These are phyloP conservation scores for Termitomyces sp. DNA, from an alignment of 768 basidiomycete species.

Conservation along the genomic window DNA sequence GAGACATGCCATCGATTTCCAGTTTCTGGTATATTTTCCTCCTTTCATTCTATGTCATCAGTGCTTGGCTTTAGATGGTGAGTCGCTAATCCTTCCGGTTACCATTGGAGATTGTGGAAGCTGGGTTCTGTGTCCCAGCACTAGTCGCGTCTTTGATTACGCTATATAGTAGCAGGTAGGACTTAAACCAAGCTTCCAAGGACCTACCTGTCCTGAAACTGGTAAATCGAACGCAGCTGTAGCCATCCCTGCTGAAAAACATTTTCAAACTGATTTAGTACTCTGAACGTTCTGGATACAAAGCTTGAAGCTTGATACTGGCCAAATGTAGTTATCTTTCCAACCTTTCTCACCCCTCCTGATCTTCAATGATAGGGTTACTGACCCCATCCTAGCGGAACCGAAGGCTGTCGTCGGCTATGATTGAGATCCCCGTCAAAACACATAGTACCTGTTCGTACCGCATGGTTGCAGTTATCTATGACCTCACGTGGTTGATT, in stretches of 20 bases:
- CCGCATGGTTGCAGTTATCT: background rate
- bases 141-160: conserved; percentile 23
- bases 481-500: conserved; percentile 4
- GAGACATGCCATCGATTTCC: conserved; percentile 65
- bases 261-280: background rate
- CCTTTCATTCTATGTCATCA: conserved; percentile 56
- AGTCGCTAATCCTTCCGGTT: conserved; percentile 1
- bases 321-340: conserved; percentile 49
- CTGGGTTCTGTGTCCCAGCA: conserved; percentile 54
- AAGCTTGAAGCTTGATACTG: conserved; percentile 48
- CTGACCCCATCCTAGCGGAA: conserved; percentile 36
- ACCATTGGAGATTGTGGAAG: conserved; percentile 27
- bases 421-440: conserved; percentile 56
- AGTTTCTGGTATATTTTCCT: conserved; percentile 56
- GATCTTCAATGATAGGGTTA: background rate
- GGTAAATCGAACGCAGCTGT: conserved; percentile 56
- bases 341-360: conserved; percentile 47
- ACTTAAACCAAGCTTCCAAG: too few species aligned
- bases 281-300: conserved; percentile 36
- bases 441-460: conserved; percentile 52
- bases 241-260: conserved; percentile 39
- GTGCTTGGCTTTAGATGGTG: conserved; percentile 58
- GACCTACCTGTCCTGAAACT: conserved; percentile 22
- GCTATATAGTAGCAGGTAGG: too few species aligned
- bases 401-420: conserved; percentile 41